These are phyloP conservation scores for Kodamaea neixiangensis DNA, from an alignment of 805 yeast genomes.

Conservation along the genomic window DNA sequence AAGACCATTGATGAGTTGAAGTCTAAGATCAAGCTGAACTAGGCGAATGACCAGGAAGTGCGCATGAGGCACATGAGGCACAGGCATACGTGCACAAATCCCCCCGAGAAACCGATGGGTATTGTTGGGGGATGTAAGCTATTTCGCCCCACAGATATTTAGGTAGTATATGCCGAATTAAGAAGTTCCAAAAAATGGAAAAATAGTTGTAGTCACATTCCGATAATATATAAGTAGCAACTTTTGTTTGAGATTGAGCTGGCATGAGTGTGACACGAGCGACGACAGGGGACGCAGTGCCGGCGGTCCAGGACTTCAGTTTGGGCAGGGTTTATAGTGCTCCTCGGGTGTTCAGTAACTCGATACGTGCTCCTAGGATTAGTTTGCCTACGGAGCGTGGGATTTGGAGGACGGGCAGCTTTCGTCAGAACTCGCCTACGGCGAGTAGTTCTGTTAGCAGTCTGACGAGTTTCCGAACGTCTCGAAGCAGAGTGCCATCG, in stretches of 20 bases:
- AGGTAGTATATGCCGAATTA: background rate
- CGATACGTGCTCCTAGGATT: constrained; percentile 4
- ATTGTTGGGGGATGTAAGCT: background rate
- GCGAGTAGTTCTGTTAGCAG: background rate
- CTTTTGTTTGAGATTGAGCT: background rate
- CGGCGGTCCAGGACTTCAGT: constrained; percentile 3
- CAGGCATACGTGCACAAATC: background rate
- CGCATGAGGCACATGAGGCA: too few relatives aligned
- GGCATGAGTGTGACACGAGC: background rate
- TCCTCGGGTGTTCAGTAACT: constrained; percentile 2
- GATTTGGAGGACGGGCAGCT: background rate
- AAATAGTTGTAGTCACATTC: background rate
- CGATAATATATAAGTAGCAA: background rate
- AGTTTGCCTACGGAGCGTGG: constrained; percentile 1
- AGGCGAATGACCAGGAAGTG: constrained; percentile 3
- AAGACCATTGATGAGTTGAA: constrained; percentile 52
- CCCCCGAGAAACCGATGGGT: background rate
- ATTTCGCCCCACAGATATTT: background rate
- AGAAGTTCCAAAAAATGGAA: background rate
- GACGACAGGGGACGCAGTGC: background rate
- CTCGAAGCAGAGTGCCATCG: background rate
- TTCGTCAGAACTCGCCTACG: background rate
- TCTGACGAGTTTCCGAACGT: constrained; percentile 1
- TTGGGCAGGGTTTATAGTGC: constrained; percentile 6
- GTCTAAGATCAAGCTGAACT: constrained; percentile 43